Evolutionary conservation across 2,329 filamentous ascomycete genomes (phyloP).

Genomic region (Pseudohalonectria lignicola): DNA sequence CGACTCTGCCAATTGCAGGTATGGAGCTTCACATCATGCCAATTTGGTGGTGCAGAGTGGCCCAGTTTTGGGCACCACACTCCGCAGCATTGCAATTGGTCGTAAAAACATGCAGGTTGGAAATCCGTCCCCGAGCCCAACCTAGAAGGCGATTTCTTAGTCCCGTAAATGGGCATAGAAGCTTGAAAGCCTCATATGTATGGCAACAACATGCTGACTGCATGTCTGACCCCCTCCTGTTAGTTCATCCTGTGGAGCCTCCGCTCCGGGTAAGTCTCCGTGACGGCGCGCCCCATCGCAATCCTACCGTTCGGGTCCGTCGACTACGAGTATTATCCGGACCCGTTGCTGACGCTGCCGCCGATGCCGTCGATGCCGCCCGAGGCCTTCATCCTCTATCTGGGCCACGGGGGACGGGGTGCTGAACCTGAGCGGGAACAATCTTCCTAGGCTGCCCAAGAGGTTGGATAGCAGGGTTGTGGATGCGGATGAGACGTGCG

Average conservation of each 20-base stretch:
- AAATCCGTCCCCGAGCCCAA: too few species aligned
- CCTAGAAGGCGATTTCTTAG: too few species aligned
- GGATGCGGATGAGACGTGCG: constrained; percentile 7
- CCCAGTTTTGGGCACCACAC: too few species aligned
- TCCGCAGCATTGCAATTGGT: too few species aligned
- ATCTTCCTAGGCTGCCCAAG: constrained; percentile 18
- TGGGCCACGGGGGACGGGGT: constrained; percentile 1
- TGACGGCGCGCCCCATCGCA: neutral
- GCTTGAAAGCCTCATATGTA: neutral
- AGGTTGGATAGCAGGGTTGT: constrained; percentile 6
- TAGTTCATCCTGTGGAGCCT: constrained; percentile 1
- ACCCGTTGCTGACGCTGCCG: neutral
- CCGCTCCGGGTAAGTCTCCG: neutral
- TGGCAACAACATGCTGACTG: neutral
- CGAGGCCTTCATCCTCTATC: constrained; percentile 3
- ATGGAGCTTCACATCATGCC: too few species aligned
- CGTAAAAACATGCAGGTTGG: too few species aligned
- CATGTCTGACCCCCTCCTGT: too few species aligned
- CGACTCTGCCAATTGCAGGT: too few species aligned
- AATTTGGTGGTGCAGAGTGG: too few species aligned
- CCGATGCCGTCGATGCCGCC: constrained; percentile 3
- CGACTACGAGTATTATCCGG: constrained; percentile 2
- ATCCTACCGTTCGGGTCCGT: neutral
- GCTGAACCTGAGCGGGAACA: constrained; percentile 1
- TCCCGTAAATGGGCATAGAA: too few species aligned